phyloP scores from a whole-genome alignment of 352 stramenopile genomes.

The Pythium sp. region DNA sequence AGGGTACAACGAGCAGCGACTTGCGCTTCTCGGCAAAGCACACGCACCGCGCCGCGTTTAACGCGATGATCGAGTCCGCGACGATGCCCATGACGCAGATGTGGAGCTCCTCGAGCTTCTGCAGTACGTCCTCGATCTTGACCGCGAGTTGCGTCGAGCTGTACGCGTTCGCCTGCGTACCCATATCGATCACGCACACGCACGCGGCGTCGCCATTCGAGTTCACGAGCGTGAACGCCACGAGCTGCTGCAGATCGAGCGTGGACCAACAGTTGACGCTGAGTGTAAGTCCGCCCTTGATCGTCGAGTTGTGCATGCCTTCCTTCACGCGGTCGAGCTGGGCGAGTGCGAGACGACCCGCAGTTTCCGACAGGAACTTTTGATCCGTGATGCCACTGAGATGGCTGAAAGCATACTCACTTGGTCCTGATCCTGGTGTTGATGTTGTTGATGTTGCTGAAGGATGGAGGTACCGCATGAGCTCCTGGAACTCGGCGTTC shows the following conservation, averaged over 20 bases:
- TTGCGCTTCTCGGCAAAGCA: conserved; percentile 34
- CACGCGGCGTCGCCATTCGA: conserved; percentile 75
- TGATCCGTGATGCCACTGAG: conserved; percentile 24
- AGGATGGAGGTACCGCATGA: conserved; percentile 32
- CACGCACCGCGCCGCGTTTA: conserved; percentile 56
- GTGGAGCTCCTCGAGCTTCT: conserved; percentile 44
- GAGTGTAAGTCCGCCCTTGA: conserved; percentile 76
- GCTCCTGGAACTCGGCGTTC: conserved; percentile 38
- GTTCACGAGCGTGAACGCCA: conserved; percentile 76
- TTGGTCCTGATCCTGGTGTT: background rate
- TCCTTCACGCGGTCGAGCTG: conserved; percentile 80
- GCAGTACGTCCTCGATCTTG: conserved; percentile 60
- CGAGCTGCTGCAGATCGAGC: conserved; percentile 58
- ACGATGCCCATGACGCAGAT: conserved; percentile 78
- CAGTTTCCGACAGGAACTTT: conserved; percentile 38
- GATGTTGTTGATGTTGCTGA: background rate
- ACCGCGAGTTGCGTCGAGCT: conserved; percentile 23
- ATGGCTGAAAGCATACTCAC: background rate
- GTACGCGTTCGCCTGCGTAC: conserved; percentile 26
- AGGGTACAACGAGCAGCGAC: conserved; percentile 65
- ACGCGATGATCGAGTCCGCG: conserved; percentile 53
- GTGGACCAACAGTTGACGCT: conserved; percentile 72
- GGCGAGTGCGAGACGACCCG: conserved; percentile 29
- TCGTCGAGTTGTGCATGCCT: conserved; percentile 77
- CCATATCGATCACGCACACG: conserved; percentile 58